Evolutionary conservation across 2,329 filamentous ascomycete genomes (phyloP), one percentile per base, ranked within the genome.

Genomic region (Taxawa tesnikishii): DNA sequence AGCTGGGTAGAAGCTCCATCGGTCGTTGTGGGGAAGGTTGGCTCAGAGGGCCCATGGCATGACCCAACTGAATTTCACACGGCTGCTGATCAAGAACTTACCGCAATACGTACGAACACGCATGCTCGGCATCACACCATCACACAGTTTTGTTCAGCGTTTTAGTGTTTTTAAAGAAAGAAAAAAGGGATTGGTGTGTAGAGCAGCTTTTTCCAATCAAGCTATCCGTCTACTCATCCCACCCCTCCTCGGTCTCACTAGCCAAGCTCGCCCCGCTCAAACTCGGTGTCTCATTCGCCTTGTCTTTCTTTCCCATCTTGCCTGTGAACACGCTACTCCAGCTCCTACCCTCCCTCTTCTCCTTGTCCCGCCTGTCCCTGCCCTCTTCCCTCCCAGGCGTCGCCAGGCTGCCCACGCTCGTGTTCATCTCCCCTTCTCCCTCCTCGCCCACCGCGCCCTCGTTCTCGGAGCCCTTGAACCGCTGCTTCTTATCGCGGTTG

Each of bases 241-340:
- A 49, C n/a, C 50, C 54, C 32, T 56, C 55, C 30, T 57, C 54
- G 3, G 48, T 48, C 41, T 54, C 56, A 40, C 56, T 58, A n/a
- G 56, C 47, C 40, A 60, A 45, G 38, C 62, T 65, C 37, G 49
- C 33, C 40, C 60, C 60, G 43, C 62, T 60, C 32, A 64, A 41
- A 41, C 59, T 63, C 3, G 60, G 60, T 37, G 62, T 59, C 50
- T 64, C 40, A 43, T 45, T 45, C 23, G 31, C 36, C 41, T 41
- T 42, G 40, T 45, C 44, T 37, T 40, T 40, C 40, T 55, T 58
- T 10, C 55, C 56, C 19, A 60, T 54, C 35, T 58, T 56, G 16
- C 34, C 21, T 4, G 17, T 18, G 42, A 63, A 54, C 23, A 64
- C 55, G 34, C 50, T 58, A 19, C 59, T 58, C 59, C 61, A 64